phyloP scores from a whole-genome alignment of 2,329 filamentous ascomycete species.

The Endoconidiophora polonica region DNA sequence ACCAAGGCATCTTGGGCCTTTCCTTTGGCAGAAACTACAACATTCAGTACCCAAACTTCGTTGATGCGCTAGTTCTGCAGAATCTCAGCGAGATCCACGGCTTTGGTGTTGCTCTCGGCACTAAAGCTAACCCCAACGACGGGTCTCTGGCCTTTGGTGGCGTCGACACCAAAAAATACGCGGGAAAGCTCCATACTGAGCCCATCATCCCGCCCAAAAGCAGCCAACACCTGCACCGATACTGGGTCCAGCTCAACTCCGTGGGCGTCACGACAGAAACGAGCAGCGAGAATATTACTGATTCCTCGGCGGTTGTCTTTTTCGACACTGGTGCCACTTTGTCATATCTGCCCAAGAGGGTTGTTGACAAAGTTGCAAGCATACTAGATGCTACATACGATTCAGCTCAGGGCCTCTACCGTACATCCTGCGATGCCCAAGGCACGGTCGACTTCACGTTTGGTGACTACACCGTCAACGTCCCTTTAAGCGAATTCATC shows the following conservation, averaged over 20 bases:
- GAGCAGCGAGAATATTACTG: conserved; percentile 13
- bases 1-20: conserved; percentile 20
- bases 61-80: conserved; percentile 19
- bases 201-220: conserved; percentile 18
- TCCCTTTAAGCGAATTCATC: conserved; percentile 31
- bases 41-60: conserved; percentile 18
- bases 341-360: conserved; percentile 43
- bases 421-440: conserved; percentile 28
- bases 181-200: conserved; percentile 20
- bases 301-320: conserved; percentile 29
- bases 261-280: conserved; percentile 21
- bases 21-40: conserved; percentile 19
- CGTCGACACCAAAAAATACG: conserved; percentile 29
- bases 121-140: conserved; percentile 16
- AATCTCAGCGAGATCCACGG: conserved; percentile 18
- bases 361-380: conserved; percentile 30
- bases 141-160: conserved; percentile 27
- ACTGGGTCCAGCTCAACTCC: conserved; percentile 27
- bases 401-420: conserved; percentile 25
- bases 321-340: conserved; percentile 53
- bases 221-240: conserved; percentile 18
- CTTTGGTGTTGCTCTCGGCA: conserved; percentile 21
- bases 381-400: conserved; percentile 30
- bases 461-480: conserved; percentile 27
- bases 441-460: conserved; percentile 33